Evolutionary conservation across 306 rosid genomes (phyloP).

Genomic region (Albizia julibrissin): DNA sequence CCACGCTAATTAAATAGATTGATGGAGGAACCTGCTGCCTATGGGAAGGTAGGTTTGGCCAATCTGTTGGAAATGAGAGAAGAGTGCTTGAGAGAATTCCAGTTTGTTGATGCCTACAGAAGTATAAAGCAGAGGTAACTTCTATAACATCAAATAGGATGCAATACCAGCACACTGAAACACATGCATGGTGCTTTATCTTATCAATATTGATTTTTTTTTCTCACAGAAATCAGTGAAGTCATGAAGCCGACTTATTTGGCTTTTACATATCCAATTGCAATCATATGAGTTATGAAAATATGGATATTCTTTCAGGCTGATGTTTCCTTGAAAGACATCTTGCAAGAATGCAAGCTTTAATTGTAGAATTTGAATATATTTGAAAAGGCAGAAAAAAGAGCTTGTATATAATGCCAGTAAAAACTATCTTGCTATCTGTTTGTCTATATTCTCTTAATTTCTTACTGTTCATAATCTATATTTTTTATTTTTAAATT

Average conservation of each 20-base stretch:
- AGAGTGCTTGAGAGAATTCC: slow-evolving; percentile 99
- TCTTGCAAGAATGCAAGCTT: slow-evolving; percentile 11
- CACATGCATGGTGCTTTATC: not conserved
- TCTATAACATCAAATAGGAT: not conserved
- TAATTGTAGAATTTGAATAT: slow-evolving; percentile 21
- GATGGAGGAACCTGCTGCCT: slow-evolving; percentile 98
- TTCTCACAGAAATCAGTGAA: not conserved
- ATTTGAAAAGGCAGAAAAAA: not conserved
- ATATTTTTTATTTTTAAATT: not conserved
- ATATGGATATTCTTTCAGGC: not conserved
- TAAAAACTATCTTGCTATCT: slow-evolving; percentile 8
- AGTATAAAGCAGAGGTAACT: slow-evolving; percentile 91
- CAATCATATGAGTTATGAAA: not conserved
- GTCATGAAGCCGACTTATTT: not conserved
- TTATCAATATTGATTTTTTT: not conserved
- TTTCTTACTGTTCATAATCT: not conserved
- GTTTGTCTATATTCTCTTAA: not conserved
- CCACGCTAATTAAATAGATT: slow-evolving; percentile 56
- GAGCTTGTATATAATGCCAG: not conserved
- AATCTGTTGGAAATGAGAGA: slow-evolving; percentile 96
- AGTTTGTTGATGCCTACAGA: slow-evolving; percentile 90
- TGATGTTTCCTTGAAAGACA: not conserved
- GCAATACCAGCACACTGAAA: not conserved
- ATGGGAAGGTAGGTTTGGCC: slow-evolving; percentile 93
- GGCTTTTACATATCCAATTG: not conserved